Conservation (phyloP, 352 stramenopile genomes). For the Phytophthora quininea region DNA sequence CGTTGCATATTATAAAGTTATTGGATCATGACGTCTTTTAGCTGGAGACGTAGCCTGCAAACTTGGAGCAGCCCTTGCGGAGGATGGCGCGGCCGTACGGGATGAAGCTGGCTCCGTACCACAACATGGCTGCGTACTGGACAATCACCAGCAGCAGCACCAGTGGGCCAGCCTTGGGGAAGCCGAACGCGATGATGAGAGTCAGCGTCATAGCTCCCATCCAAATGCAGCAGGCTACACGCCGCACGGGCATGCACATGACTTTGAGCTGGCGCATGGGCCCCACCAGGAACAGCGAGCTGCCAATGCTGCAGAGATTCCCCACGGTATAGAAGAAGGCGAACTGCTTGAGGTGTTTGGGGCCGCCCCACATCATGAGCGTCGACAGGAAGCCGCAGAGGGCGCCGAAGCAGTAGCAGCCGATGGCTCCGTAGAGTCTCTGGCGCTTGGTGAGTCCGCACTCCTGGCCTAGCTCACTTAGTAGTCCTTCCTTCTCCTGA, state of each 20-base stretch:
- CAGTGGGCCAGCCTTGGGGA: constrained; percentile 66
- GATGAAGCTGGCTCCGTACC: constrained; percentile 84
- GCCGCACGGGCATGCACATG: constrained; percentile 86
- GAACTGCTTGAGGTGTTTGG: constrained; percentile 85
- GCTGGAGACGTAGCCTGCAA: constrained; percentile 49
- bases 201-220: constrained; percentile 75
- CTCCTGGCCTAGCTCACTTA: constrained; percentile 72
- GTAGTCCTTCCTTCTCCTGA: constrained; percentile 74
- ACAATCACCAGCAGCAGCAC: constrained; percentile 78
- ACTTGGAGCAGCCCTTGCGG: constrained; percentile 72
- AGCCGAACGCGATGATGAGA: constrained; percentile 78
- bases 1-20: constrained; percentile 16
- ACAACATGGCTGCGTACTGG: constrained; percentile 85
- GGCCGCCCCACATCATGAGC: constrained; percentile 81
- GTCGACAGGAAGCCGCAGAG: constrained; percentile 81
- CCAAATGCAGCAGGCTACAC: constrained; percentile 82
- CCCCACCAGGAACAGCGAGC: constrained; percentile 80
- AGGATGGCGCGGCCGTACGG: constrained; percentile 81
- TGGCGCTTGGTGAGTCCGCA: constrained; percentile 84
- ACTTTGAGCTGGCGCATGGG: constrained; percentile 74
- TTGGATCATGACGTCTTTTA: constrained; percentile 27
- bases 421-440: constrained; percentile 72
- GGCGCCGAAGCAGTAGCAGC: constrained; percentile 74
- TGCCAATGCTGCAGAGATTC: constrained; percentile 81
- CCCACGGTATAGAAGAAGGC: constrained; percentile 88